Evolutionary conservation across 1,284 basidiomycete genomes (phyloP).

Genomic region (Xanthoconium separans): DNA sequence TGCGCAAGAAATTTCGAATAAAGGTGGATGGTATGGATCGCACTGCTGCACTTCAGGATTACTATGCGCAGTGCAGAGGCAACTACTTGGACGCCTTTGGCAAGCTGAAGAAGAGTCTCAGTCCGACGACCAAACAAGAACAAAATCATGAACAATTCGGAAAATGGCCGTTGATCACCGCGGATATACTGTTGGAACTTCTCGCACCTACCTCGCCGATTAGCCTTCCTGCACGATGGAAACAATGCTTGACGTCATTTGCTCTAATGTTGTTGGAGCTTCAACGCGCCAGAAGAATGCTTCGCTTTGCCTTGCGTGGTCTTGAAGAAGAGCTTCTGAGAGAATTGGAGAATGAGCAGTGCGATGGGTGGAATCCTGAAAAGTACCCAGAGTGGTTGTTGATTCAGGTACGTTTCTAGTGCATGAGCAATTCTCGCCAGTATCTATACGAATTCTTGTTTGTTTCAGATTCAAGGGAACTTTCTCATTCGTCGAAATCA

Average conservation of each 20-base stretch:
- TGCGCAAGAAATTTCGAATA: too few species aligned
- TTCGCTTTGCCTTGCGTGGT: neutral
- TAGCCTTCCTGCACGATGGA: neutral
- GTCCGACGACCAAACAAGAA: neutral
- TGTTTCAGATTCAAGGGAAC: neutral
- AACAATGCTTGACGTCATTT: neutral
- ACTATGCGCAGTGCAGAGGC: neutral
- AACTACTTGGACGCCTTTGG: neutral
- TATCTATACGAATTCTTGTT: too few species aligned
- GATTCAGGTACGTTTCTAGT: neutral
- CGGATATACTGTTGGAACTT: constrained; percentile 22
- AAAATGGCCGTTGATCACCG: constrained; percentile 27
- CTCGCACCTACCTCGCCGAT: constrained; percentile 17
- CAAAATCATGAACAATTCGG: neutral
- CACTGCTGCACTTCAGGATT: too few species aligned
- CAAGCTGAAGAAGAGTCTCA: neutral
- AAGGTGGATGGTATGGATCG: too few species aligned
- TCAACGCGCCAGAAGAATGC: neutral
- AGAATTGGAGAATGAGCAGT: neutral
- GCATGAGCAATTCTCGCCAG: neutral
- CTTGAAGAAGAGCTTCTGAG: neutral
- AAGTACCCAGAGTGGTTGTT: neutral
- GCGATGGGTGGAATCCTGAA: neutral
- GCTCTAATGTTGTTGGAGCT: neutral
- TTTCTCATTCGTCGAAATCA: neutral